Conservation (phyloP, 768 basidiomycete genomes). For the Butyriboletus loyo region DNA sequence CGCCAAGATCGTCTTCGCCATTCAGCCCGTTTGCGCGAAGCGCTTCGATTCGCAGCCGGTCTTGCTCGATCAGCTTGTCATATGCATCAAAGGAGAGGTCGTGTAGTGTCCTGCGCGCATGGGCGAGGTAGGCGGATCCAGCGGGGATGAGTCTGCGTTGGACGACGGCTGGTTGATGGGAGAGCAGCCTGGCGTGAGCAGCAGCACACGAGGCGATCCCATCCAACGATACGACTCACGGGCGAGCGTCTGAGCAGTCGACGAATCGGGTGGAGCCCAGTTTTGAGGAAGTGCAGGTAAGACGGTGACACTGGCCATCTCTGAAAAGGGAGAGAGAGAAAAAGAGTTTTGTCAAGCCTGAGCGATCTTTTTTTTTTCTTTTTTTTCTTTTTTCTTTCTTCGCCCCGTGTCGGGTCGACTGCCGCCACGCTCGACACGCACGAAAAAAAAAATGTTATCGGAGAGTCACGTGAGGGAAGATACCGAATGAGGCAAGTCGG, state of each 20-base stretch:
- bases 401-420: background rate
- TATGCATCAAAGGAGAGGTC: constrained; percentile 80
- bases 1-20: constrained; percentile 81
- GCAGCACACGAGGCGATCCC: background rate
- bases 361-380: background rate
- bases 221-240: constrained; percentile 18
- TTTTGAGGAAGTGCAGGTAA: constrained; percentile 24
- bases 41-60: constrained; percentile 48
- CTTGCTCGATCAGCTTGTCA: constrained; percentile 62
- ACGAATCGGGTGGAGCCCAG: constrained; percentile 19
- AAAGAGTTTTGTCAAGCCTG: background rate
- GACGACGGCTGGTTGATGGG: constrained; percentile 24
- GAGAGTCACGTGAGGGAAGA: constrained; percentile 13
- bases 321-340: background rate
- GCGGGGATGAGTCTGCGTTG: constrained; percentile 69
- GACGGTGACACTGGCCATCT: constrained; percentile 26
- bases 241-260: constrained; percentile 20
- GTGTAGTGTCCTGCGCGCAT: constrained; percentile 73
- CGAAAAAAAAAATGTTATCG: constrained; percentile 6
- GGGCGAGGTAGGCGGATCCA: constrained; percentile 83
- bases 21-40: constrained; percentile 46
- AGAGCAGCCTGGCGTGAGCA: constrained; percentile 3
- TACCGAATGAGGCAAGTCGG: background rate
- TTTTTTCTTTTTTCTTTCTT: background rate
- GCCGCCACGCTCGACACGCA: background rate